Percentiles rank a stretch among this genome's conserved stretches.
Conservation (phyloP, 257 asterid species). For the Przewalskia tangutica region DNA sequence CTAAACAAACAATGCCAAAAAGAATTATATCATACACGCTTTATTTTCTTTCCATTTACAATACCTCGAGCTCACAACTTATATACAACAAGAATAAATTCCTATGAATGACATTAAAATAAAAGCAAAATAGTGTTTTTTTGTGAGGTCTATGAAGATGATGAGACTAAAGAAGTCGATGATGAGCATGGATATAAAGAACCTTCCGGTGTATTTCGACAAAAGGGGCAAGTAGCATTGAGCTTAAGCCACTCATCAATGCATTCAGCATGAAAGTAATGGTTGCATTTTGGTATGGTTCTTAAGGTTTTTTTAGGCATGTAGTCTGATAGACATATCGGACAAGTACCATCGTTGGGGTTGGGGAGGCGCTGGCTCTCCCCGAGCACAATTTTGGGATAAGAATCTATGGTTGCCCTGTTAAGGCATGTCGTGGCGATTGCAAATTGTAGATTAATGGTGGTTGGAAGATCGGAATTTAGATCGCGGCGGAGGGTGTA, state of each 20-base stretch:
- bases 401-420: conserved; percentile 51
- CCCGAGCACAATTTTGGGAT: conserved; percentile 58
- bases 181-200: conserved; percentile 33
- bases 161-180: conserved; percentile 24
- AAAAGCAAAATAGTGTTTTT: not conserved
- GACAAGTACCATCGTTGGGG: conserved; percentile 42
- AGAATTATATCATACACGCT: not conserved
- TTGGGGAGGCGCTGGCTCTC: conserved; percentile 62
- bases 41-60: not conserved
- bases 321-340: conserved; percentile 68
- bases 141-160: conserved; percentile 21
- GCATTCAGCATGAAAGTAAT: conserved; percentile 60
- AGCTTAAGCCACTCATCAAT: conserved; percentile 83
- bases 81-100: not conserved
- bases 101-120: not conserved
- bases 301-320: conserved; percentile 54
- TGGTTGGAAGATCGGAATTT: conserved; percentile 19
- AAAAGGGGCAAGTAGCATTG: conserved; percentile 72
- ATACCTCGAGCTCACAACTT: not conserved
- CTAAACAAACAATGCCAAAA: not conserved
- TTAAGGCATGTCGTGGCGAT: conserved; percentile 46
- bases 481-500: conserved; percentile 5
- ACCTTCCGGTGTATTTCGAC: conserved; percentile 56
- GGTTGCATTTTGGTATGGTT: conserved; percentile 73
- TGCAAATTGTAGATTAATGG: conserved; percentile 15